phyloP scores from a whole-genome alignment of 106 monocot species.

The Platanthera guangdongensis region DNA sequence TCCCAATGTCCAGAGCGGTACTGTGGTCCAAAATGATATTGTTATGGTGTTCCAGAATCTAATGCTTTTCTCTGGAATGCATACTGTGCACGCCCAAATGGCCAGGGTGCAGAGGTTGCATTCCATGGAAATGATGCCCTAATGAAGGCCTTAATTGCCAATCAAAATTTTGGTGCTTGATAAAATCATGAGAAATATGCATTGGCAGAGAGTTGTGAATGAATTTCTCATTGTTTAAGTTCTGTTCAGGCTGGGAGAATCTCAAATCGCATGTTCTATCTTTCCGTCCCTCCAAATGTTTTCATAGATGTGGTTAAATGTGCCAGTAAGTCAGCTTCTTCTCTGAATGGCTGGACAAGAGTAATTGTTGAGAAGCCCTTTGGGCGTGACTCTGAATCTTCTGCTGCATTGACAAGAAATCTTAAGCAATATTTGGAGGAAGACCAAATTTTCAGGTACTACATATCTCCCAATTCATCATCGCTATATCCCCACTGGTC shows the following conservation, averaged over 20 bases:
- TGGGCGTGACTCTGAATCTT: conserved; percentile 82
- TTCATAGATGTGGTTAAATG: conserved; percentile 84
- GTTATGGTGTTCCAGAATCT: too few species aligned
- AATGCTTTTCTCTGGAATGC: too few species aligned
- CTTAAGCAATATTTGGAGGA: conserved; percentile 72
- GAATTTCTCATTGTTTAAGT: conserved; percentile 7
- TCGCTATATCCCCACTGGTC: not conserved
- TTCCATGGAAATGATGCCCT: too few species aligned
- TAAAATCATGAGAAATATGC: not conserved
- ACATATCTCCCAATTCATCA: not conserved
- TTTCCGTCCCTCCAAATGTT: conserved; percentile 93
- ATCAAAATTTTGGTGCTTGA: not conserved
- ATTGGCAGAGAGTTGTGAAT: not conserved
- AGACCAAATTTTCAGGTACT: conserved; percentile 92
- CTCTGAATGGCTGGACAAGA: conserved; percentile 87
- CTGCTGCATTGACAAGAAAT: conserved; percentile 71
- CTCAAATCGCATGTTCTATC: conserved; percentile 82
- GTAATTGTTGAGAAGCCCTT: conserved; percentile 96
- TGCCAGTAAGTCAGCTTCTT: conserved; percentile 71
- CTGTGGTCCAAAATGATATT: too few species aligned
- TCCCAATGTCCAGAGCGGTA: too few species aligned
- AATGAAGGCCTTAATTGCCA: too few species aligned
- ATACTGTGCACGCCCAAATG: too few species aligned
- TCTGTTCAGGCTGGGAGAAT: conserved; percentile 49
- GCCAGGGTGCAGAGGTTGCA: too few species aligned